phyloP scores from a whole-genome alignment of 441 rosid species.

The Flueggea neowawraea region DNA sequence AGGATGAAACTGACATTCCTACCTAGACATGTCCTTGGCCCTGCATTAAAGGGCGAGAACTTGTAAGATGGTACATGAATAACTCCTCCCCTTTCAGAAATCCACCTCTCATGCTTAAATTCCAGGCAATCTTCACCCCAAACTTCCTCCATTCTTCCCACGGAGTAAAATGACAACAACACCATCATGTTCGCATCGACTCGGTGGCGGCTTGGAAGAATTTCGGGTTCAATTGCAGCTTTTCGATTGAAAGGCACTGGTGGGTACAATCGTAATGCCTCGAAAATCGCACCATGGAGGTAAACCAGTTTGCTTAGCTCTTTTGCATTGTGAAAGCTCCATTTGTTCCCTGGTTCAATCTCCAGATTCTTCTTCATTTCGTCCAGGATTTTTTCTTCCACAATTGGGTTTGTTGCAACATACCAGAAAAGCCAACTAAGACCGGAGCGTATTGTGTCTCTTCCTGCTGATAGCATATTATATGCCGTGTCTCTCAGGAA shows the following conservation, averaged over 20 bases:
- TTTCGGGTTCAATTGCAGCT: conserved; percentile 19
- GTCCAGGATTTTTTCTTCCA: conserved; percentile 15
- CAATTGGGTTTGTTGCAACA: conserved; percentile 11
- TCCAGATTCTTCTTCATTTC: conserved; percentile 14
- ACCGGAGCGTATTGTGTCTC: conserved; percentile 14
- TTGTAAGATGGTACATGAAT: conserved; percentile 21
- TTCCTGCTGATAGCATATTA: conserved; percentile 17
- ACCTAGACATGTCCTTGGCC: conserved; percentile 32
- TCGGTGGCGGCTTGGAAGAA: conserved; percentile 34
- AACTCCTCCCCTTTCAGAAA: conserved; percentile 12
- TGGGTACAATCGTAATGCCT: conserved; percentile 38
- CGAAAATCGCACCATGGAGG: conserved; percentile 27
- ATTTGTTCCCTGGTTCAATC: too few species aligned
- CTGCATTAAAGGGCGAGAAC: conserved; percentile 26
- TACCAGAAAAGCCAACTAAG: conserved; percentile 32
- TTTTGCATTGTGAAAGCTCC: background rate
- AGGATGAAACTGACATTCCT: conserved; percentile 16
- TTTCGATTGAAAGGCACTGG: conserved; percentile 33
- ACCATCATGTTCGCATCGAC: conserved; percentile 17
- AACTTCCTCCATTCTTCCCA: conserved; percentile 28
- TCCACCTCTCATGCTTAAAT: conserved; percentile 33
- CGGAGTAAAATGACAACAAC: conserved; percentile 21
- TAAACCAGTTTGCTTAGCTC: conserved; percentile 13
- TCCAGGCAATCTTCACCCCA: conserved; percentile 35
- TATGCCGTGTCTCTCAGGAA: conserved; percentile 17